Evolutionary conservation across 352 stramenopile genomes (phyloP).

Genomic region (Globisporangium viniferum): DNA sequence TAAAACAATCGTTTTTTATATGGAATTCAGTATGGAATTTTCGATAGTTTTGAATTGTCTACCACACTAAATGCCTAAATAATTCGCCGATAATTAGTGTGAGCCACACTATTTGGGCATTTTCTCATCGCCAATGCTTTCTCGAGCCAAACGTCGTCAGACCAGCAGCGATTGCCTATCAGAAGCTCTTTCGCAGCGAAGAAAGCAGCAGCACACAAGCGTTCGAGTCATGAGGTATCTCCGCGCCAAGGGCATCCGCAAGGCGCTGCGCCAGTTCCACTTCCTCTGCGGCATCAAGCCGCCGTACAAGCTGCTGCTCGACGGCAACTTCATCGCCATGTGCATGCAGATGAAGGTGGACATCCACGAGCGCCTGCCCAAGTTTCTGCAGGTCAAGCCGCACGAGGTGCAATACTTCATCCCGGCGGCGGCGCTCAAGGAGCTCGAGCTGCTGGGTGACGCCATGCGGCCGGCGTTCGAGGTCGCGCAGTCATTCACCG

Average conservation of each 20-base stretch:
- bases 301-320: conserved; percentile 80
- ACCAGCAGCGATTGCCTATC: background rate
- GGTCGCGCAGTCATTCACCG: conserved; percentile 63
- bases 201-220: background rate
- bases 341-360: conserved; percentile 87
- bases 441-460: conserved; percentile 72
- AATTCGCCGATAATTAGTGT: background rate
- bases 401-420: conserved; percentile 75
- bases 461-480: conserved; percentile 56
- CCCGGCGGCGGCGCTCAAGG: conserved; percentile 55
- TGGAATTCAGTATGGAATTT: too few species aligned
- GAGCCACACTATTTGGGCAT: background rate
- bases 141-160: conserved; percentile 7
- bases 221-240: conserved; percentile 62
- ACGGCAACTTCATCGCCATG: conserved; percentile 88
- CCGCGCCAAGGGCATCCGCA: conserved; percentile 83
- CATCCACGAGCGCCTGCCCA: conserved; percentile 69
- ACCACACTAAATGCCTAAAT: background rate
- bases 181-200: background rate
- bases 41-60: too few species aligned
- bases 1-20: background rate
- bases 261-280: conserved; percentile 85
- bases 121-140: conserved; percentile 7
- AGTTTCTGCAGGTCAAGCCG: conserved; percentile 80
- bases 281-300: conserved; percentile 86